Evolutionary conservation across 2,329 filamentous ascomycete species (phyloP).

Genomic region (Trichoderma asperellum): DNA sequence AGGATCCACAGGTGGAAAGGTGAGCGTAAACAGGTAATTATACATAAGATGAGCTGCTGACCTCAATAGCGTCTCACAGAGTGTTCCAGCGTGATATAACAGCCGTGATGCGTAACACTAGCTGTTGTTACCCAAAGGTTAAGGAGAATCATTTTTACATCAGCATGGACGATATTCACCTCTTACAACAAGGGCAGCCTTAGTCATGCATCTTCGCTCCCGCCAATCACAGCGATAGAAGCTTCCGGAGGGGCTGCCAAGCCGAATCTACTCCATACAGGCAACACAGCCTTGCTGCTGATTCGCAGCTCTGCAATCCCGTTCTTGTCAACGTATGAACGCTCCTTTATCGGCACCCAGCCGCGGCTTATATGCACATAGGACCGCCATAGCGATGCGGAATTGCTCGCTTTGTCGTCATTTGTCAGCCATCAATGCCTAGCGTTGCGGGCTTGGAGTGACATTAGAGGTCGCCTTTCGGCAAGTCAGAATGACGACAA

Average conservation of each 20-base stretch:
- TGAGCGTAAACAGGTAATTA: not conserved
- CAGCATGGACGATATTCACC: not conserved
- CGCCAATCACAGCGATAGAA: slow-evolving; percentile 2
- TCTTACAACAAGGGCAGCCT: not conserved
- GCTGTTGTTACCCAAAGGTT: not conserved
- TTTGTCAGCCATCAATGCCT: slow-evolving; percentile 24
- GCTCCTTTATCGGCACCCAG: not conserved
- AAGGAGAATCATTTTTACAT: not conserved
- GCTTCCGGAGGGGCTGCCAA: not conserved
- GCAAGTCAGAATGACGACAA: slow-evolving; percentile 30
- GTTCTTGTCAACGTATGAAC: not conserved
- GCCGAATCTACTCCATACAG: not conserved
- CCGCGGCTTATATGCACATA: not conserved
- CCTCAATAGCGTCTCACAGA: not conserved
- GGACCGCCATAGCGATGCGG: not conserved
- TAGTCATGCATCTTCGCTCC: not conserved
- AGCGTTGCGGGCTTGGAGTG: slow-evolving; percentile 12
- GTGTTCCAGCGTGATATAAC: not conserved
- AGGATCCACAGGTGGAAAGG: not conserved
- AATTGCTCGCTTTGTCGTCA: slow-evolving; percentile 9
- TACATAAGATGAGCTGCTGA: not conserved
- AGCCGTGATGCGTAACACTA: not conserved
- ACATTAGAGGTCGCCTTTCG: not conserved
- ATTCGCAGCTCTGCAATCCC: not conserved
- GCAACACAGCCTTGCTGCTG: not conserved